These are phyloP conservation scores for Sporobolomyces phaffii DNA, from an alignment of 768 basidiomycete species.

Conservation along the genomic window DNA sequence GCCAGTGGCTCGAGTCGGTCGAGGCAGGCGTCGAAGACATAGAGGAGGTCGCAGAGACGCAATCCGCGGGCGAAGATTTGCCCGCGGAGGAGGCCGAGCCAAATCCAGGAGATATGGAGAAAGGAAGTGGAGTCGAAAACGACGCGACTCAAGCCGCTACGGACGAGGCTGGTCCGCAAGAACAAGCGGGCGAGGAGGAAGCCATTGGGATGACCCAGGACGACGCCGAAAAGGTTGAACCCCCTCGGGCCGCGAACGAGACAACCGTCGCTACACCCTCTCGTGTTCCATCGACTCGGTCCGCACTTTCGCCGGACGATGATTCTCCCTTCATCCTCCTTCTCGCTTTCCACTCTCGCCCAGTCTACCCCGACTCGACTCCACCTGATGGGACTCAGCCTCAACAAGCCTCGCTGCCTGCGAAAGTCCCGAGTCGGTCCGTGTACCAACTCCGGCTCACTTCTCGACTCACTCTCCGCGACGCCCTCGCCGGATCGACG, in stretches of 20 bases:
- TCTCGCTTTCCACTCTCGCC: conserved; percentile 16
- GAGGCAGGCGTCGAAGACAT: neutral
- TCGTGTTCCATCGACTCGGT: neutral
- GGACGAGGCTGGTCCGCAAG: too few species aligned
- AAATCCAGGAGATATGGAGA: neutral
- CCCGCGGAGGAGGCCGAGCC: neutral
- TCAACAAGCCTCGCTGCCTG: neutral
- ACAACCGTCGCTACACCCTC: neutral
- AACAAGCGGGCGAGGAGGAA: neutral
- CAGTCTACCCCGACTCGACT: conserved; percentile 1
- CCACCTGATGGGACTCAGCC: neutral
- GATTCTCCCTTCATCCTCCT: conserved; percentile 33
- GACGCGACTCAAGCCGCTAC: too few species aligned
- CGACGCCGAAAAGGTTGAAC: neutral
- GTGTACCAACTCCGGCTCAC: neutral
- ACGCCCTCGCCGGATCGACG: conserved; percentile 6
- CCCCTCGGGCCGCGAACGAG: too few species aligned
- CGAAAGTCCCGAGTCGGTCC: neutral
- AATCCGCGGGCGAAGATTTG: too few species aligned
- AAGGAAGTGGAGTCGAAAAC: too few species aligned
- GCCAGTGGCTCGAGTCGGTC: conserved; percentile 22
- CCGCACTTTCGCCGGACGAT: neutral
- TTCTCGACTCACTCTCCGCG: conserved; percentile 7
- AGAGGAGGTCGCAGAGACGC: neutral
- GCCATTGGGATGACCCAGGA: neutral